These are phyloP conservation scores for Zarea fungicola DNA, from an alignment of 2,329 filamentous ascomycete species.

Conservation along the genomic window DNA sequence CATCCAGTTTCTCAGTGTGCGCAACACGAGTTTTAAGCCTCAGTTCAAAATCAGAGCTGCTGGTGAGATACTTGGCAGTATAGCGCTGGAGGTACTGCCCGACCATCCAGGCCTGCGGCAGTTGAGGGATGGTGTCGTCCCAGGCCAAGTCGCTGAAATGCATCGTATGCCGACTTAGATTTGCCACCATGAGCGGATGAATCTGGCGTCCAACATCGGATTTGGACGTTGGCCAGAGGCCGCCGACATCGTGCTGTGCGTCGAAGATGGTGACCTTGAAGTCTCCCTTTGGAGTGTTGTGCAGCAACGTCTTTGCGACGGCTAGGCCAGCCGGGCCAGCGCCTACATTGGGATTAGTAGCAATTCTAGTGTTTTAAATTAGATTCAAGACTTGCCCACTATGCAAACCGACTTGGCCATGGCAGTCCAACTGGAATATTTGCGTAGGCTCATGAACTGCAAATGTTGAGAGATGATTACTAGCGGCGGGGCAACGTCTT, in stretches of 20 bases:
- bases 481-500: too few relatives aligned
- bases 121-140: conserved; percentile 54
- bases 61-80: conserved; percentile 48
- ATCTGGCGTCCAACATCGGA: conserved; percentile 46
- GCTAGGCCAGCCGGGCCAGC: conserved; percentile 65
- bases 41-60: conserved; percentile 35
- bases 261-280: conserved; percentile 72
- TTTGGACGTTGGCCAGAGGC: conserved; percentile 64
- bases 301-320: conserved; percentile 67
- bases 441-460: conserved; percentile 11
- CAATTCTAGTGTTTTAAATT: too few relatives aligned
- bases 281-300: conserved; percentile 45
- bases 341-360: conserved; percentile 38
- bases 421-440: conserved; percentile 8
- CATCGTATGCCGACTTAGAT: conserved; percentile 73
- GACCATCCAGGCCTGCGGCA: conserved; percentile 73
- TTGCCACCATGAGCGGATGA: conserved; percentile 64
- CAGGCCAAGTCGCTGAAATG: conserved; percentile 69
- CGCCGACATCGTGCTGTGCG: conserved; percentile 58
- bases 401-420: conserved; percentile 39
- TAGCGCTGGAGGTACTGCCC: conserved; percentile 68
- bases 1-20: conserved; percentile 29
- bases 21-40: conserved; percentile 45
- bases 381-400: conserved; percentile 27
- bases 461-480: not conserved